Conservation (phyloP, 495 filamentous ascomycete genomes). For the Aspergillus incahuasiensis region DNA sequence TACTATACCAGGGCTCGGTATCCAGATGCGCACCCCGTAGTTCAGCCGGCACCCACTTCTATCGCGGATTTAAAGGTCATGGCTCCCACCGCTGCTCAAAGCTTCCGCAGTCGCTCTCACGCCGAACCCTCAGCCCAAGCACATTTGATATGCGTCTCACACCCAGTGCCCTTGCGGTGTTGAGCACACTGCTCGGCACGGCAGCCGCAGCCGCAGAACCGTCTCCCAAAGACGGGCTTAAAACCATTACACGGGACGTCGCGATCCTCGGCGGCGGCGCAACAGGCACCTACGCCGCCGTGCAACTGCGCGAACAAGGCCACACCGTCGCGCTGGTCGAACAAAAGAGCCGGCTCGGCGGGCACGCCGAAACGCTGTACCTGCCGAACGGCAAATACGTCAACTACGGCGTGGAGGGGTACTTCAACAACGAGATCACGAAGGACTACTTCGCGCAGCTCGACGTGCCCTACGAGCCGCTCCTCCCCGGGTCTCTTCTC, state of each 20-base stretch:
- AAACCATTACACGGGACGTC: conserved; percentile 26
- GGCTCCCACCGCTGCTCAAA: too few species aligned
- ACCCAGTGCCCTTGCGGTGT: background rate
- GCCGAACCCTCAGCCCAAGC: too few species aligned
- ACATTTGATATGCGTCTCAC: too few species aligned
- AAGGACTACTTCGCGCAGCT: conserved; percentile 41
- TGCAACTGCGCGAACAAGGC: conserved; percentile 37
- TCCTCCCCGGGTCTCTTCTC: conserved; percentile 17
- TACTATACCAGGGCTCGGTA: too few species aligned
- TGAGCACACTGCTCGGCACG: background rate
- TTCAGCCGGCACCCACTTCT: too few species aligned
- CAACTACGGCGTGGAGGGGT: conserved; percentile 41
- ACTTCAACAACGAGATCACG: conserved; percentile 31
- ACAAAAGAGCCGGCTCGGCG: conserved; percentile 29
- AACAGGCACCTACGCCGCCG: conserved; percentile 45
- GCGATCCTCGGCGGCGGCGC: conserved; percentile 46
- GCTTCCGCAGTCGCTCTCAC: too few species aligned
- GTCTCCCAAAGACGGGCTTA: too few species aligned
- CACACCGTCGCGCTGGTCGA: conserved; percentile 42
- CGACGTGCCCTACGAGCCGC: conserved; percentile 21
- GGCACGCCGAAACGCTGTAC: conserved; percentile 41
- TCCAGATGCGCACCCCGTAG: too few species aligned
- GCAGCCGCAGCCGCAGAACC: background rate
- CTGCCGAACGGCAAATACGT: conserved; percentile 25
- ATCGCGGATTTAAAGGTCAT: too few species aligned